phyloP scores from a whole-genome alignment of 352 stramenopile species.

The Globisporangium sylvaticum region DNA sequence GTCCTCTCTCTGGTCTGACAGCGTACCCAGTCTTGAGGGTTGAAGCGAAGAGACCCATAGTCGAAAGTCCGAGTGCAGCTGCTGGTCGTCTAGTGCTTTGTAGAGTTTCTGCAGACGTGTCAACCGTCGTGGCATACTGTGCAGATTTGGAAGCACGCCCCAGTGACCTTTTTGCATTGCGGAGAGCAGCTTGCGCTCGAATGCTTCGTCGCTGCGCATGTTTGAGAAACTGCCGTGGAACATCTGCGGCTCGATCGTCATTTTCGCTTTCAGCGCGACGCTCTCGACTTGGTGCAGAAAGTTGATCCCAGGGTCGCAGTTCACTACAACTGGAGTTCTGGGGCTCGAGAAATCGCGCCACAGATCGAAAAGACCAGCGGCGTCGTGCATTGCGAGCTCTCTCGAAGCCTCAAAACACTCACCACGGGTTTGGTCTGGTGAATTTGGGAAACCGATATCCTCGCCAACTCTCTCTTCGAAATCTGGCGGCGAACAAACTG shows the following conservation, averaged over 20 bases:
- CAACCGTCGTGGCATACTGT: constrained; percentile 22
- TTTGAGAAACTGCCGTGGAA: constrained; percentile 9
- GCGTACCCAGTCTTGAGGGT: neutral
- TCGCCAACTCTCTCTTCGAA: neutral
- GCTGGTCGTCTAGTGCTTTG: constrained; percentile 21
- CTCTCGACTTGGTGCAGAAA: constrained; percentile 31
- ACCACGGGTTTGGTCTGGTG: neutral
- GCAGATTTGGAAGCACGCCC: constrained; percentile 42
- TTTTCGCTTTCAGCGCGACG: constrained; percentile 26
- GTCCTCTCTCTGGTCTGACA: neutral
- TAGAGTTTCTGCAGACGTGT: constrained; percentile 28
- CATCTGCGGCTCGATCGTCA: constrained; percentile 26
- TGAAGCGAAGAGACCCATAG: constrained; percentile 43
- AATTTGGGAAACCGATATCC: neutral
- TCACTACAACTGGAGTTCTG: constrained; percentile 29
- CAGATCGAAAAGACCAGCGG: constrained; percentile 14
- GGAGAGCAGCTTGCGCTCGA: constrained; percentile 29
- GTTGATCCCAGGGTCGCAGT: constrained; percentile 25
- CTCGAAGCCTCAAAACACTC: neutral
- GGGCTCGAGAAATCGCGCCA: constrained; percentile 39
- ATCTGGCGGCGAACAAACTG: neutral
- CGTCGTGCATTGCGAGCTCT: neutral
- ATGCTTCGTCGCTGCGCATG: constrained; percentile 12
- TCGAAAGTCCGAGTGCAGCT: constrained; percentile 55
- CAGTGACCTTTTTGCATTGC: constrained; percentile 53